phyloP scores from a whole-genome alignment of 2,329 filamentous ascomycete genomes.

The Penicillium sp. region DNA sequence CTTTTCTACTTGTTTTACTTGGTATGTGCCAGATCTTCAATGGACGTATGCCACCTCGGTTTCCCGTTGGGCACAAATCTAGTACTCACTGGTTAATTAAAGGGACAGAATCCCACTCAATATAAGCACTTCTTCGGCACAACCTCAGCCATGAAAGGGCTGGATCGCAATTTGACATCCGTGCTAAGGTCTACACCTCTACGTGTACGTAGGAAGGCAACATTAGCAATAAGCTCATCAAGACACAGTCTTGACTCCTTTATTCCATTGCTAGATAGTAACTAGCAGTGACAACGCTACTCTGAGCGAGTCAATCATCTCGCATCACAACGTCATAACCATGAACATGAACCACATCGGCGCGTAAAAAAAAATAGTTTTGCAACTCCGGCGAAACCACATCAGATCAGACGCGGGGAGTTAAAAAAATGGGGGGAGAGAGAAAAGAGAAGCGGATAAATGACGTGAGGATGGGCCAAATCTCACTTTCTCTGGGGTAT shows the following conservation, averaged over 20 bases:
- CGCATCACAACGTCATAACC: slow-evolving; percentile 28
- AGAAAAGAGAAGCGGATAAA: slow-evolving; percentile 5
- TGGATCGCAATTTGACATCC: slow-evolving; percentile 99
- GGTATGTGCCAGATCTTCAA: slow-evolving; percentile 46
- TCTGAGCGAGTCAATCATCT: slow-evolving; percentile 20
- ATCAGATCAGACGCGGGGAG: slow-evolving; percentile 1
- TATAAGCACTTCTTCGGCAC: slow-evolving; percentile 99
- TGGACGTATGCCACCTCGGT: slow-evolving; percentile 44
- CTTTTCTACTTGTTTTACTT: not conserved
- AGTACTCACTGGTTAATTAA: slow-evolving; percentile 43
- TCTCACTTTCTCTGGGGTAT: slow-evolving; percentile 20
- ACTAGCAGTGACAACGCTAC: slow-evolving; percentile 20
- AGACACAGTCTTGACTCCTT: slow-evolving; percentile 7
- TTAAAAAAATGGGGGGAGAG: slow-evolving; percentile 8
- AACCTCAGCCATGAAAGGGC: slow-evolving; percentile 79
- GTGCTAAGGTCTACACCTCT: slow-evolving; percentile 61
- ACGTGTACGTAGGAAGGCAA: not conserved
- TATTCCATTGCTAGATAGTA: slow-evolving; percentile 19
- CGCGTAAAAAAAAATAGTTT: slow-evolving; percentile 25
- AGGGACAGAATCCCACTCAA: slow-evolving; percentile 34
- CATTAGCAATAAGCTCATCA: slow-evolving; percentile 6
- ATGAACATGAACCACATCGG: slow-evolving; percentile 27
- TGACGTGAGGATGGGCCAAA: slow-evolving; percentile 1
- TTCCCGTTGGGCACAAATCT: slow-evolving; percentile 40
- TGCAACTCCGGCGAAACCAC: slow-evolving; percentile 8